A percentile compares a stretch with the other conserved stretches of the same genome.
Evolutionary conservation across 257 asterid genomes (phyloP).

Genomic region (Gardenia jasminoides): DNA sequence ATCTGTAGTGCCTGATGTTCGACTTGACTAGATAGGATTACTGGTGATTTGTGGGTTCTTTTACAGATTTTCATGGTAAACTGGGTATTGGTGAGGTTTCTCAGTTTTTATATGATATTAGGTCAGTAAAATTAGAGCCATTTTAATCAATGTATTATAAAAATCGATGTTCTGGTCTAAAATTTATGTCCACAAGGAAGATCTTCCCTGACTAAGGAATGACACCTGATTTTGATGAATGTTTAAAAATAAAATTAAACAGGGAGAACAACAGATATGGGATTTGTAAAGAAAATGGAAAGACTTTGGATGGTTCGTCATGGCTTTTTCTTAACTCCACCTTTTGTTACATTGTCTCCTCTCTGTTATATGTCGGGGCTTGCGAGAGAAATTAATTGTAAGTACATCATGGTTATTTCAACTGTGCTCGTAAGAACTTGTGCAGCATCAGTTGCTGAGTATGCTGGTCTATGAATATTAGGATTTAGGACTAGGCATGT

Average conservation of each 20-base stretch:
- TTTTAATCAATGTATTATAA: too few relatives aligned
- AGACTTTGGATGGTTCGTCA: not conserved
- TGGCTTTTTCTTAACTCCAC: not conserved
- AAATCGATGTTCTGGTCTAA: too few relatives aligned
- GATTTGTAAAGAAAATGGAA: too few relatives aligned
- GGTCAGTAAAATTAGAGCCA: too few relatives aligned
- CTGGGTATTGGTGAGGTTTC: too few relatives aligned
- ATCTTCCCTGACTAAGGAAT: too few relatives aligned
- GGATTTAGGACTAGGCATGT: not conserved
- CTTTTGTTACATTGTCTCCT: not conserved
- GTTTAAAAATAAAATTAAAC: too few relatives aligned
- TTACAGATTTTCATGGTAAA: not conserved
- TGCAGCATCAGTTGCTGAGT: not conserved
- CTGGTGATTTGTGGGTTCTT: not conserved
- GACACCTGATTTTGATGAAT: too few relatives aligned
- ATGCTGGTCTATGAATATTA: not conserved
- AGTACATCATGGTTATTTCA: not conserved
- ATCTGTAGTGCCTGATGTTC: too few relatives aligned
- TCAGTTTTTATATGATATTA: too few relatives aligned
- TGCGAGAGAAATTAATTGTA: not conserved
- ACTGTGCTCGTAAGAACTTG: not conserved
- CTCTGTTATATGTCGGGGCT: not conserved
- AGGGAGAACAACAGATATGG: too few relatives aligned
- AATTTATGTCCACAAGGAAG: too few relatives aligned
- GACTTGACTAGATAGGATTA: not conserved